A percentile compares a stretch with the other conserved stretches of the same genome.
phyloP scores from a whole-genome alignment of 495 filamentous ascomycete genomes.

The Lentithecium fluviatile region DNA sequence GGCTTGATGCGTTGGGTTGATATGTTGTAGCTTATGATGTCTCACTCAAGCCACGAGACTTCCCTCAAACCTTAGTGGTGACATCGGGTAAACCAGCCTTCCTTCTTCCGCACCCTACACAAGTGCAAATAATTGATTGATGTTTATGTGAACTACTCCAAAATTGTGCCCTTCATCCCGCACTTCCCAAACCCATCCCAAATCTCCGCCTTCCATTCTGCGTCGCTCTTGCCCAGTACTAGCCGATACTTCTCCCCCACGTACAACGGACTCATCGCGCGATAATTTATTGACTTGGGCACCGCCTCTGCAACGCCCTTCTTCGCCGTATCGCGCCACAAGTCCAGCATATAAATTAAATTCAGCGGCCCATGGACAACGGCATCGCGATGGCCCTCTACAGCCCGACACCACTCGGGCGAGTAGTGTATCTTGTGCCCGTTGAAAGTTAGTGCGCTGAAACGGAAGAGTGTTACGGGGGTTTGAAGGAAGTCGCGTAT shows the following conservation, averaged over 20 bases:
- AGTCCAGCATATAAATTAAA: slow-evolving; percentile 61
- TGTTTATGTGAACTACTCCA: neutral
- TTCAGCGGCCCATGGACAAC: slow-evolving; percentile 67
- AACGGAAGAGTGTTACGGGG: slow-evolving; percentile 62
- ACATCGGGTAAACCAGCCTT: too few species aligned
- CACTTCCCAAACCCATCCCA: slow-evolving; percentile 25
- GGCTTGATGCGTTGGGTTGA: too few species aligned
- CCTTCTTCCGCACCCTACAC: too few species aligned
- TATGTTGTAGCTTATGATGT: too few species aligned
- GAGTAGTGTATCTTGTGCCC: slow-evolving; percentile 73
- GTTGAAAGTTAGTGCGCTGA: slow-evolving; percentile 72
- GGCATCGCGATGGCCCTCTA: slow-evolving; percentile 59
- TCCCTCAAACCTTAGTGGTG: too few species aligned
- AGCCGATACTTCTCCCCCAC: slow-evolving; percentile 54
- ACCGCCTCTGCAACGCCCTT: slow-evolving; percentile 34
- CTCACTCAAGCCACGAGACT: too few species aligned
- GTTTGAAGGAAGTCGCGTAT: slow-evolving; percentile 51
- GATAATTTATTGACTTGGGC: slow-evolving; percentile 56
- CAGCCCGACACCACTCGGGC: slow-evolving; percentile 54
- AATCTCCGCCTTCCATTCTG: slow-evolving; percentile 30
- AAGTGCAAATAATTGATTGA: too few species aligned
- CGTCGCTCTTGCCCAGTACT: slow-evolving; percentile 43
- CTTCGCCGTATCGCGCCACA: slow-evolving; percentile 55
- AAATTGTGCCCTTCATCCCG: slow-evolving; percentile 21
- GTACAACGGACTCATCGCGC: slow-evolving; percentile 61